Evolutionary conservation across 179 eudicot genomes (phyloP), one percentile per base, ranked within the genome.

Genomic region (Amaranthus tricolor): DNA sequence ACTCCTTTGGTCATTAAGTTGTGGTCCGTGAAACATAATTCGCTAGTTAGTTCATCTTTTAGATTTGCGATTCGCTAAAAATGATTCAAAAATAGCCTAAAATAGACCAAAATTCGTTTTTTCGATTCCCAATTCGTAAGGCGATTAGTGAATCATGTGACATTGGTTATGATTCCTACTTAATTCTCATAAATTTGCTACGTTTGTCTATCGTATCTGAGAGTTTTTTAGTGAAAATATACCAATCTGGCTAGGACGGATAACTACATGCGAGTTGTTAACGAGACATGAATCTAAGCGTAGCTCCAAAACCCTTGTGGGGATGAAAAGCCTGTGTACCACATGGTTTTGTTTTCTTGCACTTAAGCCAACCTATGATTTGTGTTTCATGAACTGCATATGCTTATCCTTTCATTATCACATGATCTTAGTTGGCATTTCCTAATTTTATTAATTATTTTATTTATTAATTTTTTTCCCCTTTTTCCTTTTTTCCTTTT

Each of bases 401-500:
- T 78, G 72, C 72, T 69, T 69, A 69, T 69, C 72, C 82, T 80
- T 77, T 70, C 70, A 79, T 74, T 11, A 24, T 80, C 86, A 85
- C 88, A 81, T 83, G 83, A 71, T 73, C 70, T 79, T 73, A 83
- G 83, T 73, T 86, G 77, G 78, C 72, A 31, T 66, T 63, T 79
- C 45, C 31, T 61, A 9, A 49, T 73, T 54, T 16, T 0, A 4
- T 48, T n/a, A 13, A 55, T 74, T 54, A 51, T 11, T n/a, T 13
- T 66, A 67, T 31, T 66, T 52, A 20, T 24, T 16, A 65, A 59
- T 54, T 53, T 59, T 60, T 49, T 54, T 19, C 44, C n/a, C 21
- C n/a, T 47, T 63, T 20, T 49, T 15, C 49, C 31, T 68, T 43
- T 14, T 48, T 62, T 20, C 71, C 62, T 60, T n/a, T 82, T 55